Percentiles rank a stretch among this genome's conserved stretches.
Conservation (phyloP, 1,284 basidiomycete genomes). For the Pseudozyma sp. region DNA sequence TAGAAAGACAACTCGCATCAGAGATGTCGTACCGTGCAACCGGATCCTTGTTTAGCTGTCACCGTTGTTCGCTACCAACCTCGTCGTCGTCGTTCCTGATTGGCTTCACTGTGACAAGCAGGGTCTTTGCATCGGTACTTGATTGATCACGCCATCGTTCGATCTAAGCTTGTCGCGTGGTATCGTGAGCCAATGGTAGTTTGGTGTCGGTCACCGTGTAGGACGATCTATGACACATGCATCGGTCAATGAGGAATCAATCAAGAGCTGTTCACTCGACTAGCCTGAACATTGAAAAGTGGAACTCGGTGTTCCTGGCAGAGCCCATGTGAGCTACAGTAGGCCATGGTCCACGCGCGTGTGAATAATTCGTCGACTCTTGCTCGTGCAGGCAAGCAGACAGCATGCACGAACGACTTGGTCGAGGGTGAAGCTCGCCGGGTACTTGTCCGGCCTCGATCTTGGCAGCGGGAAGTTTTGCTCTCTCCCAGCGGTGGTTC, state of each 20-base stretch:
- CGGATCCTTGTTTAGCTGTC: background rate
- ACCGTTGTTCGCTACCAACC: background rate
- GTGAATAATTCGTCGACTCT: background rate
- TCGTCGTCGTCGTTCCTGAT: background rate
- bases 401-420: too few species aligned
- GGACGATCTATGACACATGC: background rate
- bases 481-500: too few species aligned
- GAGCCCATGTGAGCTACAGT: too few species aligned
- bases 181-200: conserved; percentile 1
- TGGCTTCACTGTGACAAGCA: conserved; percentile 4
- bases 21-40: too few species aligned
- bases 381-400: background rate
- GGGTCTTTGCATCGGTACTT: conserved; percentile 7
- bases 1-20: too few species aligned
- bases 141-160: conserved; percentile 35
- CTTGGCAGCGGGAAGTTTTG: too few species aligned
- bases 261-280: background rate
- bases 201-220: background rate
- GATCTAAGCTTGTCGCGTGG: conserved; percentile 11
- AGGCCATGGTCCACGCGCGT: too few species aligned
- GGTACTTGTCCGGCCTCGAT: too few species aligned
- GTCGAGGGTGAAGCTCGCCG: too few species aligned
- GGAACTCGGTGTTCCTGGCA: background rate
- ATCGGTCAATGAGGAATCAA: conserved; percentile 4
- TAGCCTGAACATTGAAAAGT: background rate